Percentiles rank a stretch among this genome's conserved stretches.
Conservation (phyloP, 1,284 basidiomycete genomes). For the Papiliotrema nemorosa region DNA sequence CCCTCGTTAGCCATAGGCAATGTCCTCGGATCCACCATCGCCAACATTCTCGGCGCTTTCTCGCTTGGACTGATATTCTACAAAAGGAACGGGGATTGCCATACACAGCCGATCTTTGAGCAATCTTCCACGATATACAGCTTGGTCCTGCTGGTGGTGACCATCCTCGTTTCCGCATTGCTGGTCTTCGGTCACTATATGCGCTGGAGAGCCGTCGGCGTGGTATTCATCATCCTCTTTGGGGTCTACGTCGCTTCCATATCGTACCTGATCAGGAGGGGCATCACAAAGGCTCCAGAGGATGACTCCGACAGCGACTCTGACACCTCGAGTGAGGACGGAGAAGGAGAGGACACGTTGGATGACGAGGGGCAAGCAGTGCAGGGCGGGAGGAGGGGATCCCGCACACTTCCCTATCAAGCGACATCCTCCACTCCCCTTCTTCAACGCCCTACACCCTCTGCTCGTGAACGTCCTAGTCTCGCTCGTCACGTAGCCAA, state of each 20-base stretch:
- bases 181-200: slow-evolving; percentile 1
- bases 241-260: slow-evolving; percentile 20
- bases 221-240: slow-evolving; percentile 15
- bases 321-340: slow-evolving; percentile 5
- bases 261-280: slow-evolving; percentile 21
- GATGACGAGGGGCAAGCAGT: neutral
- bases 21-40: slow-evolving; percentile 6
- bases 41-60: slow-evolving; percentile 11
- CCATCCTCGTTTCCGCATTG: neutral
- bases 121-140: neutral
- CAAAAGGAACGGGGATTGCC: neutral
- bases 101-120: neutral
- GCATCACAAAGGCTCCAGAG: slow-evolving; percentile 22
- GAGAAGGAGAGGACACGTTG: neutral
- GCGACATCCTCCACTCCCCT: no score
- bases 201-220: slow-evolving; percentile 6
- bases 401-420: no score
- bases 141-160: neutral
- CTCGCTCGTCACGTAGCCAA: neutral
- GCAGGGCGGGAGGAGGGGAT: neutral
- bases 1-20: slow-evolving; percentile 3
- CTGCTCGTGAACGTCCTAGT: no score
- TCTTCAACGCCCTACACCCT: no score
- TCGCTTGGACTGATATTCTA: slow-evolving; percentile 9
- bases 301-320: slow-evolving; percentile 23